A percentile compares a stretch with the other conserved stretches of the same genome.
Conservation (phyloP, 768 basidiomycete genomes). For the Tricholoma bakamatsutake region DNA sequence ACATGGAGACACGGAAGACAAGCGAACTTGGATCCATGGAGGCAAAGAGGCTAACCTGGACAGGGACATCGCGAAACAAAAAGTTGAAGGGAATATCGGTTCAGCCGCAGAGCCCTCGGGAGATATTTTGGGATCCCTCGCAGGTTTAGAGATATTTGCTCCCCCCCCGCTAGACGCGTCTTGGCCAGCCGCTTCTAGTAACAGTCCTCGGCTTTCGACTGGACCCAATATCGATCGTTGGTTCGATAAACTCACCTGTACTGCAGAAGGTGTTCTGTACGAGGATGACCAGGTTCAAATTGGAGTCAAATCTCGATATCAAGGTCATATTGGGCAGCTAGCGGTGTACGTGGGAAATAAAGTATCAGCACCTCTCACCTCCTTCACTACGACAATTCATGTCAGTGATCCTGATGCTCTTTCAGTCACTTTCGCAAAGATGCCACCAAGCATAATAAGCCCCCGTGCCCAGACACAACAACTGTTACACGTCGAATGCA, state of each 20-base stretch:
- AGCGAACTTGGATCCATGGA: constrained; percentile 91
- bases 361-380: constrained; percentile 78
- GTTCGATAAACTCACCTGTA: constrained; percentile 80
- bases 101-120: constrained; percentile 27
- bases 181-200: constrained; percentile 8
- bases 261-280: constrained; percentile 83
- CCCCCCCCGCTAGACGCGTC: constrained; percentile 11
- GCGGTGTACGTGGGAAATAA: constrained; percentile 98
- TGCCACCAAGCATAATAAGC: constrained; percentile 76
- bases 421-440: constrained; percentile 82
- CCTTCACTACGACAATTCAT: constrained; percentile 81
- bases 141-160: constrained; percentile 70
- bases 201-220: constrained; percentile 51
- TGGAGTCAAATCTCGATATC: constrained; percentile 94
- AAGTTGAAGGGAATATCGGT: constrained; percentile 30
- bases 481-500: constrained; percentile 92
- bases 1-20: constrained; percentile 90
- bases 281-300: constrained; percentile 96
- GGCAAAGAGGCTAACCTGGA: constrained; percentile 91
- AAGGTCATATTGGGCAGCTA: constrained; percentile 89
- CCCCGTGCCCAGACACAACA: constrained; percentile 90
- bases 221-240: constrained; percentile 81
- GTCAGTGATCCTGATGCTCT: constrained; percentile 71
- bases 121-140: constrained; percentile 69
- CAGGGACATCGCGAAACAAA: constrained; percentile 54